Conservation (phyloP, 192 early-diverging fungal species). For the Backusella sp. region DNA sequence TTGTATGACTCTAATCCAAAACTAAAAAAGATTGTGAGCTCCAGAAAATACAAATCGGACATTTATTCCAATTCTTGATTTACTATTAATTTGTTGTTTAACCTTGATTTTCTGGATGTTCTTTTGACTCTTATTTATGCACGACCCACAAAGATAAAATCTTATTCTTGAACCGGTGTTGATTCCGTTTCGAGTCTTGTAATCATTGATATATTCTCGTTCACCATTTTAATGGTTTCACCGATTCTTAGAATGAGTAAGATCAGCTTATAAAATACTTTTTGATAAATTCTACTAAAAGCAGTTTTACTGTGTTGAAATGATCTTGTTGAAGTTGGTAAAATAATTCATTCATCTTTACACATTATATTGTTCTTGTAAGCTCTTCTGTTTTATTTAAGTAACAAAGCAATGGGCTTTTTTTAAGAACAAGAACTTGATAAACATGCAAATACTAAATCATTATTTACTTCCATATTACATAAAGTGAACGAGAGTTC, state of each 20-base stretch:
- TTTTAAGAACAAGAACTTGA: no score
- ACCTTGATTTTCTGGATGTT: neutral
- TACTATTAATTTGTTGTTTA: neutral
- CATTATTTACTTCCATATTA: neutral
- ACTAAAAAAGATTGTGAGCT: neutral
- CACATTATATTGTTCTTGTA: no score
- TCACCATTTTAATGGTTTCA: neutral
- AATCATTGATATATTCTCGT: neutral
- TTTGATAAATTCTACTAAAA: neutral
- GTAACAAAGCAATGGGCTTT: no score
- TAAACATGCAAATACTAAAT: no score
- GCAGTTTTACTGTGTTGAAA: no score
- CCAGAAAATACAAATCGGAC: neutral
- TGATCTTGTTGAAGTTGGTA: neutral
- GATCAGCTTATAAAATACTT: neutral
- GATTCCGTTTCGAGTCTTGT: neutral
- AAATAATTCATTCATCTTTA: neutral
- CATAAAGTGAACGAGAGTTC: neutral
- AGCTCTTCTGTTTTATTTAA: no score
- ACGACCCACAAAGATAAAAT: neutral
- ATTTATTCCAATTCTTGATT: neutral
- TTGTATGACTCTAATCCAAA: neutral
- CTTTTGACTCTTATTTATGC: neutral
- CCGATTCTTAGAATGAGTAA: neutral
- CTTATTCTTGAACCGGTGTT: neutral